phyloP scores from a whole-genome alignment of 805 yeast species.

The Suhomyces sp. region DNA sequence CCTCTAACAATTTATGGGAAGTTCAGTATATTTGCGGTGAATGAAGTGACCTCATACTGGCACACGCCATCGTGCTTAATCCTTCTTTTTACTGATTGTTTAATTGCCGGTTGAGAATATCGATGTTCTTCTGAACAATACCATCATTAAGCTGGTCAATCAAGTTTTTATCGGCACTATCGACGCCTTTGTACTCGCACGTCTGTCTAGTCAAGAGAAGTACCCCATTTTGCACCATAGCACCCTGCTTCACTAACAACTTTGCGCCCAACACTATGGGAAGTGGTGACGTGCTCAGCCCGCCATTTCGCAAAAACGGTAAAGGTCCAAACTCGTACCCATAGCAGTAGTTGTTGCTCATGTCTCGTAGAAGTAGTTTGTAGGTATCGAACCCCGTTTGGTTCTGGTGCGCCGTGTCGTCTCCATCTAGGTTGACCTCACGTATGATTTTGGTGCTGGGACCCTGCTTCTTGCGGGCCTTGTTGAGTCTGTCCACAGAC shows the following conservation, averaged over 20 bases:
- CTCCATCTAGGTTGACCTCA: conserved; percentile 48
- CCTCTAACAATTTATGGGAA: too few relatives aligned
- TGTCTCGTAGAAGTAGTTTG: conserved; percentile 59
- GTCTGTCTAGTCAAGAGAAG: conserved; percentile 32
- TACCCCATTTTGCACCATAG: conserved; percentile 48
- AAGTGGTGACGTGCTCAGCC: conserved; percentile 39
- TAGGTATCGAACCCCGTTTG: conserved; percentile 23
- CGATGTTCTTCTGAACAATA: conserved; percentile 37
- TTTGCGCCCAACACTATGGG: conserved; percentile 48
- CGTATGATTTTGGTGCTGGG: conserved; percentile 38
- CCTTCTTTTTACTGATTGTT: not conserved
- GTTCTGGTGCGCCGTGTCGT: conserved; percentile 11
- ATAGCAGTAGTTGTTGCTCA: conserved; percentile 46
- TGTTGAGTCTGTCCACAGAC: conserved; percentile 52
- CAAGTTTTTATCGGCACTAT: conserved; percentile 20
- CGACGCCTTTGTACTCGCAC: conserved; percentile 33
- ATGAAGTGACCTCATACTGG: too few relatives aligned
- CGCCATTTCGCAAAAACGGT: conserved; percentile 40
- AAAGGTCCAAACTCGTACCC: conserved; percentile 58
- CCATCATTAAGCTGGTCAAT: conserved; percentile 31
- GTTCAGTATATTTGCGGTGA: too few relatives aligned
- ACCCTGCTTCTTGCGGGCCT: conserved; percentile 20
- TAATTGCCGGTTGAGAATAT: conserved; percentile 31
- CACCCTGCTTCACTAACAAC: conserved; percentile 47
- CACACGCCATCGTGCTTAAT: too few relatives aligned